Base-by-base conservation (phyloP, 495 filamentous ascomycete genomes). In the Choiromyces venosus region DNA sequence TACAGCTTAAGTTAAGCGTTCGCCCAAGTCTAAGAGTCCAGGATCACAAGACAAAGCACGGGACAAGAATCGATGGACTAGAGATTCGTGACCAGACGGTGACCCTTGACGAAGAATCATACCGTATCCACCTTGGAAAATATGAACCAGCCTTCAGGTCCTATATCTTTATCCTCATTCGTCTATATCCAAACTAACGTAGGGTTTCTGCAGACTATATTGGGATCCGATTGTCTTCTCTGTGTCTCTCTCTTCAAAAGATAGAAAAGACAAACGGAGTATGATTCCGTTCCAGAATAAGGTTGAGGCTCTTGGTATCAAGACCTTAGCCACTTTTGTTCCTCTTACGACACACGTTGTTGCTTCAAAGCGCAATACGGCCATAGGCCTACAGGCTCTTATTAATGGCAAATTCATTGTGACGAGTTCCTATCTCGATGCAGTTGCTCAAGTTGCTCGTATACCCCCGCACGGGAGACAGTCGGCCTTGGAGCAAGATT, bases 241-340 rank as follows among this genome's bases (percentile, higher is more conserved):
- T 71, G 94, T 96, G 79, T 93, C 91, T 4, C 91, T 94, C 74
- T 88, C 87, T n/a, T 85, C 85, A 67, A 96, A 91, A 79, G 88
- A 93, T 77, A 86, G 88, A 69, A 91, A 89, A 75, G 85, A 87
- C 14, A 88, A 91, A 75, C 91, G 93, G 29, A 87, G 90, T 67
- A 83, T 91, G 18, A 85, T 83, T 2, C 86, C 82, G 25, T 83
- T 91, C 33, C 87, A 88, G 73, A 85, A 86, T 39, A 86, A 86
- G 64, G 85, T 97, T 12, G 92, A 94, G 79, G 87, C 88, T 71
- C 87, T 96, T 38, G 96, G 96, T 82, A 91, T 98, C 80, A 99
- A 98, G 80, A 89, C 91, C 25, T 84, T 91, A 61, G 84, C 87
- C 29, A 88, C 90, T 21, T 98, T 92, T 81, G 84, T 93, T 3